A percentile compares a stretch with the other conserved stretches of the same genome.
Evolutionary conservation across 2,329 filamentous ascomycete species (phyloP).

Genomic region (Fusarium sp.): DNA sequence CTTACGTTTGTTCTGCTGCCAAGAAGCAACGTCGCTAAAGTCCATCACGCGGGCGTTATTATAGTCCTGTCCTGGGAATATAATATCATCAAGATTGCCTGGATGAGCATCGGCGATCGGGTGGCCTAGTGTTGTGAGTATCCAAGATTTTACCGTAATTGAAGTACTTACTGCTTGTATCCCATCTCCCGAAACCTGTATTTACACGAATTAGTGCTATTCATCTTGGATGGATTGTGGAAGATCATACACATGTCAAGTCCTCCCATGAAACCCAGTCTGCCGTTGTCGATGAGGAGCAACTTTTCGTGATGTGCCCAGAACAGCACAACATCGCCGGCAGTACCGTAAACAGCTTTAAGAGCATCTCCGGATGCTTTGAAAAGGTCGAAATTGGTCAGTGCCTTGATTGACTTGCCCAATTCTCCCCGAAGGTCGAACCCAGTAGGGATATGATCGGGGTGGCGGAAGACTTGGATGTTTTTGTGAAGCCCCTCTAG

Average conservation of each 20-base stretch:
- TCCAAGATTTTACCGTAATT: neutral
- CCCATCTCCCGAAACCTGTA: slow-evolving; percentile 81
- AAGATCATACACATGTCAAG: slow-evolving; percentile 74
- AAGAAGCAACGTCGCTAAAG: slow-evolving; percentile 79
- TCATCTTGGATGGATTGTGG: accelerated
- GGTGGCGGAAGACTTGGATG: slow-evolving; percentile 81
- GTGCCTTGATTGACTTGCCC: slow-evolving; percentile 64
- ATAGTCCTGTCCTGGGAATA: slow-evolving; percentile 92
- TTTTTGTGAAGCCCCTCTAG: slow-evolving; percentile 16
- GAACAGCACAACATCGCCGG: slow-evolving; percentile 82
- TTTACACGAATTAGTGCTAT: slow-evolving; percentile 33
- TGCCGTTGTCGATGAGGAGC: slow-evolving; percentile 76
- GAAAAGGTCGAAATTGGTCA: slow-evolving; percentile 63
- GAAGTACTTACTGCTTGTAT: slow-evolving; percentile 71
- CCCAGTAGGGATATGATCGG: slow-evolving; percentile 82
- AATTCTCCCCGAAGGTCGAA: slow-evolving; percentile 74
- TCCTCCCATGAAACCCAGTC: slow-evolving; percentile 88
- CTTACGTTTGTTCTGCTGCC: slow-evolving; percentile 81
- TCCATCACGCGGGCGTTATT: slow-evolving; percentile 89
- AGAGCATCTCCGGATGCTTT: slow-evolving; percentile 77
- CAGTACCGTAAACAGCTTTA: slow-evolving; percentile 82
- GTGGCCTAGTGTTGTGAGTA: slow-evolving; percentile 60
- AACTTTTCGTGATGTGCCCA: slow-evolving; percentile 97
- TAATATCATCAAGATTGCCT: slow-evolving; percentile 74
- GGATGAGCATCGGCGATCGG: slow-evolving; percentile 86